Evolutionary conservation across 768 basidiomycete genomes (phyloP), one percentile per base, ranked within the genome.

Genomic region (Mycena galopus): DNA sequence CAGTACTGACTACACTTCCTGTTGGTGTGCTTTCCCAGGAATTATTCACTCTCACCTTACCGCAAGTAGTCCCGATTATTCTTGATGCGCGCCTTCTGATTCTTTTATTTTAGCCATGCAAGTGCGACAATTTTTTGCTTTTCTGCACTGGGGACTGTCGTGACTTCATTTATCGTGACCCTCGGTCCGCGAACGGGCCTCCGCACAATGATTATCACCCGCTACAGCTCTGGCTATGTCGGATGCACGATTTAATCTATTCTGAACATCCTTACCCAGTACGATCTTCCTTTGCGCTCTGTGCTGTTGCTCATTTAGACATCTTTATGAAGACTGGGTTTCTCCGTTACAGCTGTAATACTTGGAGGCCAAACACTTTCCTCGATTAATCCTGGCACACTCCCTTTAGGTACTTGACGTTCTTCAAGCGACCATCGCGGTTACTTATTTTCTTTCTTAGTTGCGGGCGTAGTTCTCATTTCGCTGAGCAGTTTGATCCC

Each of bases 151-250:
- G 69, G 69, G 17, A 55, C 69, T 2, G 42, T 47, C 7, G 79
- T 81, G 8, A 84, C 86, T 0, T 86, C 87, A 2, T 88, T 89
- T 74, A 86, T 90, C 56, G 87, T 89, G 21, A 88, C 84, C 9
- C 79, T 90, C 11, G 89, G 89, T 0, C 89, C 89, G 0, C 77
- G 78, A 70, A 89, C 87, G 1, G 89, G 89, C 16, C 78, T 90
- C 29, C 82, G 89, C 9, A 89, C 88, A 0, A 90, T 90, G 88
- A 80, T 89, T 42, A 88, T 87, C 58, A 79, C 84, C 3, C 82
- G 88, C 2, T 89, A 83, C 69, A 85, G 84, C 71, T 84, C 84
- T 4, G 89, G 88, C 4, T 89, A 86, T 70, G 63, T 86, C 14
- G 88, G 88, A 16, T 84, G 87, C 7, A 82, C 81, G 5, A 83